Base-by-base conservation (phyloP, 1,284 basidiomycete genomes). In the Golubevia pallescens region DNA sequence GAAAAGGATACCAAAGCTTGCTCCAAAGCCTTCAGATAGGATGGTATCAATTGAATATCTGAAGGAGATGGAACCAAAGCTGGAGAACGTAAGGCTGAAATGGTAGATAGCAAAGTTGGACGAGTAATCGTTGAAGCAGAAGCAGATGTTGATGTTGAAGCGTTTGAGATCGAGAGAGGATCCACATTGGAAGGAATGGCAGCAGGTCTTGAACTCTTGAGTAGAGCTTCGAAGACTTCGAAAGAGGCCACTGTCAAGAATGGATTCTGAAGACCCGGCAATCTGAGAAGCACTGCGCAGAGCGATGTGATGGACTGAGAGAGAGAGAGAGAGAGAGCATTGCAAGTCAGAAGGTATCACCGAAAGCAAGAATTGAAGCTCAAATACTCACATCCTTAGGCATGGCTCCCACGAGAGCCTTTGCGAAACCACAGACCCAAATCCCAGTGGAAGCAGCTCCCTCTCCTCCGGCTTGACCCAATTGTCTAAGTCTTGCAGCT, bases 201-300 rank as follows among this genome's bases (percentile, higher is more conserved):
- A 20, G 61, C 52, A 53, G 75, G 78, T 53, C 68, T 71, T 55
- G 64, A 73, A 10, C 70, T 67, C 63, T 71, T 70, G 71, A 83
- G 80, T 65, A 85, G 70, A n/a, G 74, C 73, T 10, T 77, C 71
- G 57, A 85, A 85, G 38, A 81, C 79, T 21, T 83, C 81, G 63
- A 81, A 80, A 10, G 78, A 76, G 55, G 79, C 74, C 13, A 80
- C 69, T 0, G 80, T 79, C 32, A 85, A 63, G 69, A 81, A 85
- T 2, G 82, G 79, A 42, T 85, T 80, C 56, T 78, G 75, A 2
- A 83, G 69, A 2, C 73, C 72, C 3, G 80, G 78, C 48, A 85
- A 62, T 19, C 74, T 73, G 0, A 85, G 64, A 16, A 85, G 69
- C 28, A 66, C 70, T 16, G 63, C 68, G 13, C 60, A 60, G 1